Evolutionary conservation across 805 yeast species (phyloP).

Genomic region (Starmerella sirachaensis): DNA sequence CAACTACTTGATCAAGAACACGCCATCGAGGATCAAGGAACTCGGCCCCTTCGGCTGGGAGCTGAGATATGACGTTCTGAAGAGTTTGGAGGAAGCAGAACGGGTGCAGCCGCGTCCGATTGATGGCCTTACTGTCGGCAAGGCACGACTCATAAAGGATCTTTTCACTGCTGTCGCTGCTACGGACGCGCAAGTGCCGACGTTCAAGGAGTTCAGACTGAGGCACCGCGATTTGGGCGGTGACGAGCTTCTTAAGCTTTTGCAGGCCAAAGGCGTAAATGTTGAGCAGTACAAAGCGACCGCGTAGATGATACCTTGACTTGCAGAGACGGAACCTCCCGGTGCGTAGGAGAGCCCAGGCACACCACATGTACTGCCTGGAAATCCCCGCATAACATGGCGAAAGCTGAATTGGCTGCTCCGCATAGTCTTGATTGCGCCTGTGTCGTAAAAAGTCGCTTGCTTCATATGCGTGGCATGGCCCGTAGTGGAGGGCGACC

Average conservation of each 20-base stretch:
- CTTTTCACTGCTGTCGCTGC: constrained; percentile 9
- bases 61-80: constrained; percentile 62
- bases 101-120: constrained; percentile 33
- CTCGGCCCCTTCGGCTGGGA: constrained; percentile 90
- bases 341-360: too few relatives aligned
- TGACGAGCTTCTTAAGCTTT: constrained; percentile 39
- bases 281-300: constrained; percentile 2
- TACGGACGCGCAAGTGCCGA: constrained; percentile 7
- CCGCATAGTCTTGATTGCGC: too few relatives aligned
- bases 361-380: too few relatives aligned
- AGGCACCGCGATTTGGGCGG: constrained; percentile 36
- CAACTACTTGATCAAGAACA: constrained; percentile 73
- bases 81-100: constrained; percentile 32
- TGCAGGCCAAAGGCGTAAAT: constrained; percentile 34
- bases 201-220: constrained; percentile 38
- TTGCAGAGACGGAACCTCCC: too few relatives aligned
- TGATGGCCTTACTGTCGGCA: constrained; percentile 46
- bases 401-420: too few relatives aligned
- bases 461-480: too few relatives aligned
- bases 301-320: too few relatives aligned
- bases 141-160: constrained; percentile 44
- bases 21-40: constrained; percentile 80
- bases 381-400: too few relatives aligned
- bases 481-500: too few relatives aligned
- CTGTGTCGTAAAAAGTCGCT: too few relatives aligned